phyloP scores from a whole-genome alignment of 2,329 filamentous ascomycete species.

The Phaeoacremonium minimum region DNA sequence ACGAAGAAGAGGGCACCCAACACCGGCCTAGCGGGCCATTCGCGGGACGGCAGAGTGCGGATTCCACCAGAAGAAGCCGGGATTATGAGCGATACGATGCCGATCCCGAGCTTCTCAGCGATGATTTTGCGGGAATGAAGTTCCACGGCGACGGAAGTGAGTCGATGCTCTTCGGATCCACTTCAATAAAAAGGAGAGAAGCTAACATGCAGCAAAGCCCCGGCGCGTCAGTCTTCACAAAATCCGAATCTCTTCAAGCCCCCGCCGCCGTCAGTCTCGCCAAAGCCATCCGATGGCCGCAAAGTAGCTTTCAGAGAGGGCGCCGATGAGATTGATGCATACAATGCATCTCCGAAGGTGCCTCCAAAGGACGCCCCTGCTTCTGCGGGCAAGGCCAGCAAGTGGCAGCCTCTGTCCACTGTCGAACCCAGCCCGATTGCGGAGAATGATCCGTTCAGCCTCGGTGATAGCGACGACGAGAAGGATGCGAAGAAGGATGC shows the following conservation, averaged over 20 bases:
- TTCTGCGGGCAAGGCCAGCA: slow-evolving; percentile 69
- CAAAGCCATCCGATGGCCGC: slow-evolving; percentile 42
- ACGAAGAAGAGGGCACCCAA: slow-evolving; percentile 57
- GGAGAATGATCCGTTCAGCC: slow-evolving; percentile 93
- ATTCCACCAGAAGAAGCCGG: slow-evolving; percentile 66
- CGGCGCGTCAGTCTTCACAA: slow-evolving; percentile 45
- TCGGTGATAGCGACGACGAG: slow-evolving; percentile 94
- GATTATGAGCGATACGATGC: slow-evolving; percentile 93
- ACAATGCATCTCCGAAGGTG: slow-evolving; percentile 58
- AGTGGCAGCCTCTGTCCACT: slow-evolving; percentile 91
- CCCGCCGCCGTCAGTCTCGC: slow-evolving; percentile 46
- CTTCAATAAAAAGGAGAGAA: not conserved
- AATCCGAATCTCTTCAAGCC: slow-evolving; percentile 81
- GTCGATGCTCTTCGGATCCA: slow-evolving; percentile 21
- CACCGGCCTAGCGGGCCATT: slow-evolving; percentile 24
- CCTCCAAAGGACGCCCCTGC: slow-evolving; percentile 45
- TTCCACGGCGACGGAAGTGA: slow-evolving; percentile 59
- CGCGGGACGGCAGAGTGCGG: slow-evolving; percentile 51
- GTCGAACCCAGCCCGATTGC: slow-evolving; percentile 80
- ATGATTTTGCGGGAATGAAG: slow-evolving; percentile 77
- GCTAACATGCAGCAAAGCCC: slow-evolving; percentile 33
- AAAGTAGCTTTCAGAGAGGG: slow-evolving; percentile 56
- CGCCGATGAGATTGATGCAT: slow-evolving; percentile 76
- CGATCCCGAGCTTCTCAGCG: slow-evolving; percentile 82
- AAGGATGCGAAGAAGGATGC: slow-evolving; percentile 54